Base-by-base conservation (phyloP, 192 early-diverging fungal genomes). In the Entomortierella chlamydospora region DNA sequence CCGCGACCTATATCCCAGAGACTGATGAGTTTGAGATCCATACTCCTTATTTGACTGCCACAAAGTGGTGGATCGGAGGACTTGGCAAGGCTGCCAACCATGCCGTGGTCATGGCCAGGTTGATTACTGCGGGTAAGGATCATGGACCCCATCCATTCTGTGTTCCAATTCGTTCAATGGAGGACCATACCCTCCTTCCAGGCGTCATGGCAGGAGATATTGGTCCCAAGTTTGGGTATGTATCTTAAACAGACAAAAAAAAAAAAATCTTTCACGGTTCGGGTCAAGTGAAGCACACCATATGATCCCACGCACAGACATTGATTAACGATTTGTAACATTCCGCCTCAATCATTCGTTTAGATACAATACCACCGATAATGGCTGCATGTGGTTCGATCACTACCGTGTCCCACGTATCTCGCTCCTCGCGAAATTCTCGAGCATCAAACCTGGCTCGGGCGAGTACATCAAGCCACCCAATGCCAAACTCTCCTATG, bases 1-100 rank as follows among this genome's bases (percentile, higher is more conserved):
- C 93, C 1, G 93, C 94, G 34, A 95, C 93, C 0, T 95, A 88
- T 57, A 83, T 93, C 33, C 90, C 91, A 4, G 92, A 92, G 73
- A 93, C 92, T 6, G 89, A 95, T 68, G 91, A 96, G 84, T 96
- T 95, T 68, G 95, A 93, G 62, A 84, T 96, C 54, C 92, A 96
- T 76, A 88, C 89, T 22, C 95, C 94, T 17, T 85, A 81, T 52
- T 80, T 95, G 58, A 92, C 93, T 26, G 85, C 93, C 0, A 82
- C 86, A 81, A 96, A 96, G 77, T 96, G 94, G 93, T 96, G 95
- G 94, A 87, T 91, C 29, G 95, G 94, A 28, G 92, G 91, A 20
- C 82, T 96, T 30, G 94, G 94, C 63, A 89, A 91, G 41, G 89
- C 90, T 12, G 89, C 90, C 9, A 94, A 90, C 41, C 93, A 95